Conservation (phyloP, 176 grass and related monocot species). For the Oryza coarctata region DNA sequence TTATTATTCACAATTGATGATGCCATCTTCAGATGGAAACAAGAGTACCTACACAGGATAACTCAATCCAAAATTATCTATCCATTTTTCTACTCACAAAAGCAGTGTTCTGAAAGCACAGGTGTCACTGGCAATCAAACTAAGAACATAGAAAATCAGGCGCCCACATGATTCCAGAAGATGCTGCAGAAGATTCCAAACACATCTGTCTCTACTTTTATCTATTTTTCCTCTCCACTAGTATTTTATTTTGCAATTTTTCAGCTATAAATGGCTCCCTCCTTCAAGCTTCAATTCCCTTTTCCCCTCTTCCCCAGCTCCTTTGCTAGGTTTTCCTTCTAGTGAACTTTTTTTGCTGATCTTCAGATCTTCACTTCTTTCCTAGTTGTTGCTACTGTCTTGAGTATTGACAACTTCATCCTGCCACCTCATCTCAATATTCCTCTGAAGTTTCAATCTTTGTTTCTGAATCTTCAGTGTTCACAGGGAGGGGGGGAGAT, state of each 20-base stretch:
- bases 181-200: constrained; percentile 40
- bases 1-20: constrained; percentile 23
- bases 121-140: constrained; percentile 38
- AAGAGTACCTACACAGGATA: neutral
- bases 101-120: constrained; percentile 9
- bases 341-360: neutral
- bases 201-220: neutral
- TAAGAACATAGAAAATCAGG: constrained; percentile 9
- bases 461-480: neutral
- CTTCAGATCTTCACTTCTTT: neutral
- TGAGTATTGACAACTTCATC: neutral
- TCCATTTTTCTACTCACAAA: neutral
- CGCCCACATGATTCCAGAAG: constrained; percentile 28
- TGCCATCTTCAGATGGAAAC: neutral
- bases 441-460: neutral
- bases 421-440: neutral
- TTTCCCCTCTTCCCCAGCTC: constrained; percentile 60
- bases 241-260: neutral
- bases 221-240: constrained; percentile 35
- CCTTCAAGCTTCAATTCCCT: constrained; percentile 80
- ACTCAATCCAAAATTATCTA: neutral
- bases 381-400: constrained; percentile 12
- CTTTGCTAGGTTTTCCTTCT: constrained; percentile 48
- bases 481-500: constrained; percentile 28
- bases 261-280: constrained; percentile 71